These are phyloP conservation scores for Diaporthe sp. DNA, from an alignment of 2,329 filamentous ascomycete genomes.

Conservation along the genomic window DNA sequence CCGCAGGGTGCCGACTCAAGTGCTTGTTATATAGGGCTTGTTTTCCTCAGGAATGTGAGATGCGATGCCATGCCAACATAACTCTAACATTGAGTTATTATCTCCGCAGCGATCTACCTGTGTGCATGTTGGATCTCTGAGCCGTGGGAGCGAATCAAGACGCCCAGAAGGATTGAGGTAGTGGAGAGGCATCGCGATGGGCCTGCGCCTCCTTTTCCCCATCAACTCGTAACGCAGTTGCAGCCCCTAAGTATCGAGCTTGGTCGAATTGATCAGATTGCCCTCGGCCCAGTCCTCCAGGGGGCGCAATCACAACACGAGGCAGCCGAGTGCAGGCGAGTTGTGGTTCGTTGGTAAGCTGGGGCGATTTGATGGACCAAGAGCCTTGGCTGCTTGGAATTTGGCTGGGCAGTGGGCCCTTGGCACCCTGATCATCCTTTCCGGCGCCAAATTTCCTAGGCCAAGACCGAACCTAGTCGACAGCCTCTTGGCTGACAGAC, in stretches of 20 bases:
- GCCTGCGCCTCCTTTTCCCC: constrained; percentile 24
- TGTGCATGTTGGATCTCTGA: background rate
- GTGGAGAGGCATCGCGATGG: constrained; percentile 7
- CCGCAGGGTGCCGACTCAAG: background rate
- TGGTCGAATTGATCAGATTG: constrained; percentile 2
- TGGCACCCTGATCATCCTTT: constrained; percentile 25
- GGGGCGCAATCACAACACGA: constrained; percentile 22
- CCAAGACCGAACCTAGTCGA: constrained; percentile 14
- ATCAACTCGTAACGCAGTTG: constrained; percentile 15
- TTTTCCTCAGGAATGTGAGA: background rate
- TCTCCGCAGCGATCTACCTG: background rate
- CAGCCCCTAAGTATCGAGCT: constrained; percentile 13
- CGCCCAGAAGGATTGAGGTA: constrained; percentile 16
- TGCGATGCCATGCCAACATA: background rate
- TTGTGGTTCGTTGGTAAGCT: constrained; percentile 13
- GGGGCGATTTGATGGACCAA: constrained; percentile 19
- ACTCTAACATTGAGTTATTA: background rate
- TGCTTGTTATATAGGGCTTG: constrained; percentile 14
- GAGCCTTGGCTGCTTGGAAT: constrained; percentile 25
- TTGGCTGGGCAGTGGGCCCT: constrained; percentile 24
- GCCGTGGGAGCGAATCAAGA: background rate
- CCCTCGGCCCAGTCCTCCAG: constrained; percentile 2
- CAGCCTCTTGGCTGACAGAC: constrained; percentile 26
- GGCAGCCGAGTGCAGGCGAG: constrained; percentile 3
- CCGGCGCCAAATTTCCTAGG: constrained; percentile 20